These are phyloP conservation scores for Neocallimastix lanati DNA, from an alignment of 192 early-diverging fungal species.

Conservation along the genomic window DNA sequence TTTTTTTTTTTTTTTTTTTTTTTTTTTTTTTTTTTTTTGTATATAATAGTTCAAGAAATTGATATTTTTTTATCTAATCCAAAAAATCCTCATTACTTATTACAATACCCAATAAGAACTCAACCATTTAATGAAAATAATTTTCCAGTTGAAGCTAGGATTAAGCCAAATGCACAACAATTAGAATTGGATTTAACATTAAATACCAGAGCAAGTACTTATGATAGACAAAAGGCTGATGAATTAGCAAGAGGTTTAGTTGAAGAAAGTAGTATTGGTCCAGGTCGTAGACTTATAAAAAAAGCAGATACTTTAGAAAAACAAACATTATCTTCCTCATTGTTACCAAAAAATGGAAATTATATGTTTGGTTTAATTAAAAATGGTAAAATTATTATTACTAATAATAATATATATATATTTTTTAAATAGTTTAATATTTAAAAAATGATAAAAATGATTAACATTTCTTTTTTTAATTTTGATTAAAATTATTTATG, in stretches of 20 bases:
- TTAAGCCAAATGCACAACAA: background rate
- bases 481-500: too few species aligned
- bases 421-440: too few species aligned
- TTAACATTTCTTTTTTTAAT: too few species aligned
- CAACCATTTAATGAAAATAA: background rate
- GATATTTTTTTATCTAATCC: too few species aligned
- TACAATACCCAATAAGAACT: too few species aligned
- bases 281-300: background rate
- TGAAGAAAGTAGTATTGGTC: background rate
- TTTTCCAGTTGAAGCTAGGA: background rate
- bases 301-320: constrained; percentile 33
- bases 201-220: background rate
- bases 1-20: too few species aligned
- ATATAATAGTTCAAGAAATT: too few species aligned
- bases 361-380: constrained; percentile 68
- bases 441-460: too few species aligned
- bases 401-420: too few species aligned
- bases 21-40: too few species aligned
- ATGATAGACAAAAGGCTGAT: background rate
- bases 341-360: constrained; percentile 56
- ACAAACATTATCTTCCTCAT: constrained; percentile 54
- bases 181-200: background rate
- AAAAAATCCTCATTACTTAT: too few species aligned
- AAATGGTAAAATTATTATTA: constrained; percentile 45
- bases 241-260: background rate